Evolutionary conservation across 768 basidiomycete genomes (phyloP), one percentile per base, ranked within the genome.

Genomic region (Austroboletus eburneus): DNA sequence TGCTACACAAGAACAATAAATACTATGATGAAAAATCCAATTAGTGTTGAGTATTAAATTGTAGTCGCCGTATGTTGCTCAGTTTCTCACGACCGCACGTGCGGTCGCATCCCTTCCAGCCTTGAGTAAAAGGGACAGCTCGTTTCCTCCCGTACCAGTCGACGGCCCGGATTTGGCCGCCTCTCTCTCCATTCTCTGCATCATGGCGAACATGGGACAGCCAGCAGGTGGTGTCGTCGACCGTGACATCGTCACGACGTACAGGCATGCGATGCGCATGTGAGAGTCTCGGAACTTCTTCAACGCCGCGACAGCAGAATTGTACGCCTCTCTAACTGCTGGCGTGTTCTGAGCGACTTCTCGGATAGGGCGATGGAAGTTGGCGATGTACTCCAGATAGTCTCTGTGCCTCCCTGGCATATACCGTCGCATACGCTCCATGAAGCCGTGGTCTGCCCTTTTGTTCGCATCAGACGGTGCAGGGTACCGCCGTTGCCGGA

Each of bases 331-430:
- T 30, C 76, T 78, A 30, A 90, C 69, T 3, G 73, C 70, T 6
- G 83, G 78, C 13, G 74, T 80, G 35, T 67, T 62, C 46, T 73
- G 72, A 2, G 82, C 86, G 25, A 83, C 66, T 30, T 80, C 75
- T 20, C 88, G 80, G 42, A 91, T 58, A 18, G 81, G 73, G n/a
- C 70, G 81, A 13, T 80, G 76, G 43, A 75, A 72, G 12, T 72
- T 67, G 2, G 78, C 71, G 30, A 98, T 76, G 56, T 82, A 78
- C 20, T 69, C 65, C 45, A 98, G 78, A 70, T 92, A 98, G 38
- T 85, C 81, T 35, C 89, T 83, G 69, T 97, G 95, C 44, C 78
- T 79, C 13, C 87, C 86, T 0, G 95, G 94, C 95, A 98, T 98
- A 69, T 98, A 98, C 18, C 80, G 78, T 47, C 89, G 72, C 93